Evolutionary conservation across 768 basidiomycete genomes (phyloP), one percentile per base, ranked within the genome.

Genomic region (Suillus plorans): DNA sequence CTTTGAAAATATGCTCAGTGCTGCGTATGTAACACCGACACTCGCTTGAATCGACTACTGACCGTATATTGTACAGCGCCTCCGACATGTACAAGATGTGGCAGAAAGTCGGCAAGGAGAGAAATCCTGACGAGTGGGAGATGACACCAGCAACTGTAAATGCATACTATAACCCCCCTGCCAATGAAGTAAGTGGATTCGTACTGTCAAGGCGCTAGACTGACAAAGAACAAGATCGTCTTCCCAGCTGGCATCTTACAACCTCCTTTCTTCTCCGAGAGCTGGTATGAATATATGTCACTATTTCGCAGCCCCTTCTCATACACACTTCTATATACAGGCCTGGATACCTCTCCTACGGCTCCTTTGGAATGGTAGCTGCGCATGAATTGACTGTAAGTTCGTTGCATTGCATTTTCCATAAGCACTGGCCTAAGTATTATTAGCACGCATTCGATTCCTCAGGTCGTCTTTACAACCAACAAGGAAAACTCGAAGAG

Each of bases 221-320:
- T n/a, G 14, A 42, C 58, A 12, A 61, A 16, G 1, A 7, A 63
- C 39, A 64, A 93, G 89, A 95, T 96, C 60, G 93, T 95, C 25
- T 98, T 99, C 80, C 96, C 97, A 10, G 97, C 97, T 25, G 97
- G 97, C 31, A 95, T 99, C 70, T 79, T 99, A 20, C 94, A 90
- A 67, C 89, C 93, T 2, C 96, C 96, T 0, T 98, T 95, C 85
- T 98, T 95, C 81, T 85, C 85, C 5, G 80, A 85, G 61, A 81
- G 87, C 63, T 97, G 94, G 91, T 91, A 65, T 45, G 82, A 64
- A 22, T 39, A 52, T 66, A 42, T 36, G 56, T 59, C 14, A 20
- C 10, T 28, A 42, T 42, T 59, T 44, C 18, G 3, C 12, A 25
- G 16, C 22, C 41, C 28, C 18, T 59, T 42, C 58, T 59, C 41